Base-by-base conservation (phyloP, 2,329 filamentous ascomycete species). In the Calonectria pauciramosa region DNA sequence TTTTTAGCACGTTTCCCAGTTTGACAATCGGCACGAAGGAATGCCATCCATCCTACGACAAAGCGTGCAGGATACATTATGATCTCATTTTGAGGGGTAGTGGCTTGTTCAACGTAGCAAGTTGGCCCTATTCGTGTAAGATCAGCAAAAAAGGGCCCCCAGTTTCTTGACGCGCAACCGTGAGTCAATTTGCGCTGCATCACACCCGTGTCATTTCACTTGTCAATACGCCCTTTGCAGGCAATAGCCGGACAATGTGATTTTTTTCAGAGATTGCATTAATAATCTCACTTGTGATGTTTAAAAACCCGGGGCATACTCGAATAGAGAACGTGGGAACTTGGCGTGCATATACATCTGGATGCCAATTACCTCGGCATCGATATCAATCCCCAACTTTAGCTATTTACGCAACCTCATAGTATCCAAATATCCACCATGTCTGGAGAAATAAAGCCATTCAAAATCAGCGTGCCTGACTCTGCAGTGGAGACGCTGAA, bases 401-500 rank as follows among this genome's bases (percentile, higher is more conserved):
- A 20, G n/a, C 5, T 14, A 28, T 14, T 26, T 10, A 9, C 34
- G 5, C 54, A 23, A 16, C 13, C 23, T 41, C 23, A 28, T 23
- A 34, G 34, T 16, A 59, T 28, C 16, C 34, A 41, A 11, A 20
- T 41, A 41, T n/a, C 28, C 5, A 63, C 6, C 34, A 63, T 63
- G 56, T 28, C 56, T 63, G 36, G 30, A 54, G 71, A 64, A 28
- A 82, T 86, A 63, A 79, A 78, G 20, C 84, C 85, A 0, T 87
- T 83, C 79, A 80, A 80, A 36, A 84, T 87, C 49, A 70, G 78
- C 2, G 80, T 87, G 8, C 76, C 85, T 0, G 83, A 86, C 23
- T 68, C 77, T 0, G 79, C 79, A 5, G 75, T 87, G 18, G 52
- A 79, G 18, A 68, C 66, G 2, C 77, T 87, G 3, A 81, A 82